phyloP scores from a whole-genome alignment of 1,284 basidiomycete genomes.

The Takashimella tepidaria region DNA sequence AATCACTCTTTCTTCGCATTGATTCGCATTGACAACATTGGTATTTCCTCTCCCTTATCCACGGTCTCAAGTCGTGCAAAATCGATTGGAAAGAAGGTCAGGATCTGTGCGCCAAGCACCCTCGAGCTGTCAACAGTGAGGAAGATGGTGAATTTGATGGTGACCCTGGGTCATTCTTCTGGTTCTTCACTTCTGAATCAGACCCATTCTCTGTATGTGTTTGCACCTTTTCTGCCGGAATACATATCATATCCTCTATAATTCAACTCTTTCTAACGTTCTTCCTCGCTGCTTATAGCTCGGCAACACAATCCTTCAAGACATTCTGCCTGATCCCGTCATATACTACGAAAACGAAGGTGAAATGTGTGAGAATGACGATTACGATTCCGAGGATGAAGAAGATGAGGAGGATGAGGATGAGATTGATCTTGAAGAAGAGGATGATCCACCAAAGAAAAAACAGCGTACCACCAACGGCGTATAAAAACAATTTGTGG shows the following conservation, averaged over 20 bases:
- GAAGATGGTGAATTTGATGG: slow-evolving; percentile 37
- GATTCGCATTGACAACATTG: no score
- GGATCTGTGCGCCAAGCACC: slow-evolving; percentile 48
- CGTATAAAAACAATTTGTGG: no score
- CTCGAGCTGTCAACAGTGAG: slow-evolving; percentile 30
- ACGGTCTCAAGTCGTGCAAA: slow-evolving; percentile 20
- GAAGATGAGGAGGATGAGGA: slow-evolving; percentile 40
- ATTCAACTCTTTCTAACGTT: no score
- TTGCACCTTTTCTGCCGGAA: background rate
- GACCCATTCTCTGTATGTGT: slow-evolving; percentile 31
- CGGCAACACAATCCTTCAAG: slow-evolving; percentile 18
- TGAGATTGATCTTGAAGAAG: slow-evolving; percentile 44
- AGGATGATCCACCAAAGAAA: slow-evolving; percentile 33
- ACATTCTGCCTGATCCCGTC: slow-evolving; percentile 37
- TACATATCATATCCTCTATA: no score
- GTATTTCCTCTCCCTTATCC: background rate
- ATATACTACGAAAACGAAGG: slow-evolving; percentile 37
- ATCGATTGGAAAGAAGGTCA: slow-evolving; percentile 52
- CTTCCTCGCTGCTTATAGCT: no score
- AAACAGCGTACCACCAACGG: slow-evolving; percentile 21
- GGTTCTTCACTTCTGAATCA: slow-evolving; percentile 47
- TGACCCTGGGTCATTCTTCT: slow-evolving; percentile 51
- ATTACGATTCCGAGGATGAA: slow-evolving; percentile 33
- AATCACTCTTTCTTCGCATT: no score
- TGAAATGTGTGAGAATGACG: slow-evolving; percentile 17